phyloP scores from a whole-genome alignment of 441 rosid species.

The Adansonia gregorii region DNA sequence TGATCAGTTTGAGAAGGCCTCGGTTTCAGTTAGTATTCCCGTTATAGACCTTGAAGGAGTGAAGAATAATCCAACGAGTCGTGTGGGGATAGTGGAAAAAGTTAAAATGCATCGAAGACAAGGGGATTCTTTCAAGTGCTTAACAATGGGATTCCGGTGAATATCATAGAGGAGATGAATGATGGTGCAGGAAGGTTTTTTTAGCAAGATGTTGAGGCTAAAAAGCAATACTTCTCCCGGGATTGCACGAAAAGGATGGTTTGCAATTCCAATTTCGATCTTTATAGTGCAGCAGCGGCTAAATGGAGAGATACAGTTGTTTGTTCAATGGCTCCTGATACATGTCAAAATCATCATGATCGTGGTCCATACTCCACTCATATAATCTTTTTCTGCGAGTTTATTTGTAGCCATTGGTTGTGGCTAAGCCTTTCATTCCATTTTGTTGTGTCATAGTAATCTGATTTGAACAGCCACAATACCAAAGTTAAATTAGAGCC shows the following conservation, averaged over 20 bases:
- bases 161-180: conserved; percentile 40
- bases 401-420: neutral
- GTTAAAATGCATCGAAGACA: conserved; percentile 28
- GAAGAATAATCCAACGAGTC: conserved; percentile 11
- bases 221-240: conserved; percentile 12
- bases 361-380: neutral
- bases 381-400: neutral
- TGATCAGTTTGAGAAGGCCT: neutral
- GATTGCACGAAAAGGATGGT: conserved; percentile 20
- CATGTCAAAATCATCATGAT: neutral
- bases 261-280: conserved; percentile 22
- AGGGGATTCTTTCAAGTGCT: conserved; percentile 43
- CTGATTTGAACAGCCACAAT: neutral
- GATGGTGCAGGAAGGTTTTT: conserved; percentile 37
- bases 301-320: conserved; percentile 23
- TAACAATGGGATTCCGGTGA: conserved; percentile 44
- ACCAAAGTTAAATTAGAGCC: neutral
- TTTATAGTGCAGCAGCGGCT: conserved; percentile 13
- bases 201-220: conserved; percentile 33
- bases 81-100: conserved; percentile 13
- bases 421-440: neutral
- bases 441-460: neutral
- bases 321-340: conserved; percentile 14
- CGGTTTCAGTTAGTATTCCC: conserved; percentile 26
- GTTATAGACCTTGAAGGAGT: conserved; percentile 26